Evolutionary conservation across 108 stramenopile species (phyloP).

Genomic region (Halocafeteria seosinensis): DNA sequence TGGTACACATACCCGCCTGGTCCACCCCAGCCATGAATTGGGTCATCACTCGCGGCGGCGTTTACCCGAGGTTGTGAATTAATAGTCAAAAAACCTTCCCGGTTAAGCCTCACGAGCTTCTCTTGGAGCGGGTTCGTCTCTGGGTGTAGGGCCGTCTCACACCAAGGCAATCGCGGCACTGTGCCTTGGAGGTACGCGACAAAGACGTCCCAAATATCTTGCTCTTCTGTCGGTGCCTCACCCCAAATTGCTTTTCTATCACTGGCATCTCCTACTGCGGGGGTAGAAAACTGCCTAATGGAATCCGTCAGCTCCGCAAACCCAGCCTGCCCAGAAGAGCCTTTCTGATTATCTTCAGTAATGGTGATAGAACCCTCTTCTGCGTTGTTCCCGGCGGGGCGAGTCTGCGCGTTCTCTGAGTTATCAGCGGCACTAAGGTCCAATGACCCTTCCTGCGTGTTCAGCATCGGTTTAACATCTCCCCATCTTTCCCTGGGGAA

Average conservation of each 20-base stretch:
- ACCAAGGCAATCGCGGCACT: slow-evolving; percentile 78
- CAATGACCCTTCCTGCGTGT: no score
- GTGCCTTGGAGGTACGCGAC: slow-evolving; percentile 67
- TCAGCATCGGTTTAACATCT: slow-evolving; percentile 51
- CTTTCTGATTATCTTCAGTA: neutral
- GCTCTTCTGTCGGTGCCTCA: slow-evolving; percentile 44
- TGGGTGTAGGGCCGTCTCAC: slow-evolving; percentile 72
- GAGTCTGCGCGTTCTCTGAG: neutral
- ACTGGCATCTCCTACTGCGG: slow-evolving; percentile 51
- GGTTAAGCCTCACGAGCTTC: slow-evolving; percentile 56
- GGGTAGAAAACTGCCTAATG: neutral
- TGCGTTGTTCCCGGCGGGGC: neutral
- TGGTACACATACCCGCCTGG: slow-evolving; percentile 78
- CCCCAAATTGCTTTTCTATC: slow-evolving; percentile 78
- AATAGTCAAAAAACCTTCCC: slow-evolving; percentile 69
- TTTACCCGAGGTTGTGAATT: slow-evolving; percentile 82
- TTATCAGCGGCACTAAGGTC: neutral
- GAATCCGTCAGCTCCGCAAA: neutral
- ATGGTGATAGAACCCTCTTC: slow-evolving; percentile 58
- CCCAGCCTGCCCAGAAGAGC: neutral
- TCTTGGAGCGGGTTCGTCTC: slow-evolving; percentile 63
- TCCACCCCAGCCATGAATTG: slow-evolving; percentile 81
- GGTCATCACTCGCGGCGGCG: slow-evolving; percentile 51
- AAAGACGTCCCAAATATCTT: slow-evolving; percentile 76
- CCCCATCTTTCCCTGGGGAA: slow-evolving; percentile 86